These are phyloP conservation scores for Lepidopterella palustris DNA, from an alignment of 495 filamentous ascomycete species.

Conservation along the genomic window DNA sequence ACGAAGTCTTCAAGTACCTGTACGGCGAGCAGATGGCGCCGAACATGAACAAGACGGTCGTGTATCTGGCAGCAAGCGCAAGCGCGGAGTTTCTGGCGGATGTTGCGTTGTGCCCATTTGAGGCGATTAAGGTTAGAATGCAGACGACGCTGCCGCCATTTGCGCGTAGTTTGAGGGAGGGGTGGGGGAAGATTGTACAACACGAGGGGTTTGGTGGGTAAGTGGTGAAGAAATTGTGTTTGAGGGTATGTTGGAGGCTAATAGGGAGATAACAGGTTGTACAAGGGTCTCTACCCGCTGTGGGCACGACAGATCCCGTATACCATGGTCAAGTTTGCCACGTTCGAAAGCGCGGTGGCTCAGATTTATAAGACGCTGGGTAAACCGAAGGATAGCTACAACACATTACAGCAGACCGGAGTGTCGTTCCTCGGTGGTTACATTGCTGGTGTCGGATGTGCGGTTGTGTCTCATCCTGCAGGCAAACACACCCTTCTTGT, in stretches of 20 bases:
- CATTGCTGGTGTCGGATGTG: conserved; percentile 65
- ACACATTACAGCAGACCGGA: conserved; percentile 58
- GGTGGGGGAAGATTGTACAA: conserved; percentile 52
- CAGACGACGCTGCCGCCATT: conserved; percentile 64
- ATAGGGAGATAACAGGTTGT: no score
- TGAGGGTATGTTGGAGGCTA: background rate
- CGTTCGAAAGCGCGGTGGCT: conserved; percentile 62
- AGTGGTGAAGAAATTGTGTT: background rate
- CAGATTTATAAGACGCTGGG: conserved; percentile 57
- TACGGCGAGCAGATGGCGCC: conserved; percentile 62
- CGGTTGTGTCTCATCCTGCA: conserved; percentile 39
- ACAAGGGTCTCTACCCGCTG: conserved; percentile 63
- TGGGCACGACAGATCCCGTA: conserved; percentile 70
- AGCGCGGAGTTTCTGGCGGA: conserved; percentile 65
- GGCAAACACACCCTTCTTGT: conserved; percentile 49
- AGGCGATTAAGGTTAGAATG: conserved; percentile 69
- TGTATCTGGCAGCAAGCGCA: conserved; percentile 60
- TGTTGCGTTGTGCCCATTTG: conserved; percentile 59
- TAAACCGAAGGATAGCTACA: conserved; percentile 59
- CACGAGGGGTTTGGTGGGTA: conserved; percentile 52
- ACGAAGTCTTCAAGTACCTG: conserved; percentile 67
- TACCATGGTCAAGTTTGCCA: conserved; percentile 73
- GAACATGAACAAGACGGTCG: conserved; percentile 52
- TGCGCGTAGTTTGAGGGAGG: conserved; percentile 54
- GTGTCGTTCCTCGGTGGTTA: conserved; percentile 65